These are phyloP conservation scores for Fusarium sp. DNA, from an alignment of 2,329 filamentous ascomycete species.

Conservation along the genomic window DNA sequence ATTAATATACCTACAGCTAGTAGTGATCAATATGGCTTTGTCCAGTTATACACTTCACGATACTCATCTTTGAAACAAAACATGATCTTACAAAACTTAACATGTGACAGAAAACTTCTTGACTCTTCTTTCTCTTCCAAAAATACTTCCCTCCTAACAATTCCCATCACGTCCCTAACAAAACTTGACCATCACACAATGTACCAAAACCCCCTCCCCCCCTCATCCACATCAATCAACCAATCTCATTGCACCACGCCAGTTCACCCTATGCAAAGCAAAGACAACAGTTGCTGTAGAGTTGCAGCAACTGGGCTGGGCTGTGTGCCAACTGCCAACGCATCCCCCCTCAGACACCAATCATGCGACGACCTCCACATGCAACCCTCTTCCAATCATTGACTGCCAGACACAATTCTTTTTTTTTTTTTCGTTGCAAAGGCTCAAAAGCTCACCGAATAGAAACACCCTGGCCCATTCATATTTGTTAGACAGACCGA, in stretches of 20 bases:
- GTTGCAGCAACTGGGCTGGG: conserved; percentile 30
- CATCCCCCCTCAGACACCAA: conserved; percentile 46
- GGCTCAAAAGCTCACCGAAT: conserved; percentile 25
- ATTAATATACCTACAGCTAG: not conserved
- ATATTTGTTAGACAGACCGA: conserved; percentile 42
- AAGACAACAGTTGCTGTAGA: conserved; percentile 42
- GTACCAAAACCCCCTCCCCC: conserved; percentile 15
- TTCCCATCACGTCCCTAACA: conserved; percentile 26
- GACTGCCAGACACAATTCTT: conserved; percentile 37
- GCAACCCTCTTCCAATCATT: conserved; percentile 42
- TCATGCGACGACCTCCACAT: conserved; percentile 47
- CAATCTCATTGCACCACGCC: conserved; percentile 42
- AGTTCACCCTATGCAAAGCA: conserved; percentile 44
- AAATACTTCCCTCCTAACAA: conserved; percentile 36
- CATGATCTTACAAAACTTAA: conserved; percentile 1
- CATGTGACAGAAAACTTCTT: conserved; percentile 14
- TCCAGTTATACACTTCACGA: conserved; percentile 8
- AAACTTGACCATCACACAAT: conserved; percentile 10
- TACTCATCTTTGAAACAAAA: conserved; percentile 18
- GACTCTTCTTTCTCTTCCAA: conserved; percentile 7
- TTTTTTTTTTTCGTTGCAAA: conserved; percentile 15
- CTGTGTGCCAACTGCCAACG: conserved; percentile 46
- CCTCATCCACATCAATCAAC: conserved; percentile 29
- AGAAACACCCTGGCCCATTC: conserved; percentile 16
- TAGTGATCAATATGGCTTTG: not conserved